These are phyloP conservation scores for Lentinula guzmanii DNA, from an alignment of 768 basidiomycete genomes.

Conservation along the genomic window DNA sequence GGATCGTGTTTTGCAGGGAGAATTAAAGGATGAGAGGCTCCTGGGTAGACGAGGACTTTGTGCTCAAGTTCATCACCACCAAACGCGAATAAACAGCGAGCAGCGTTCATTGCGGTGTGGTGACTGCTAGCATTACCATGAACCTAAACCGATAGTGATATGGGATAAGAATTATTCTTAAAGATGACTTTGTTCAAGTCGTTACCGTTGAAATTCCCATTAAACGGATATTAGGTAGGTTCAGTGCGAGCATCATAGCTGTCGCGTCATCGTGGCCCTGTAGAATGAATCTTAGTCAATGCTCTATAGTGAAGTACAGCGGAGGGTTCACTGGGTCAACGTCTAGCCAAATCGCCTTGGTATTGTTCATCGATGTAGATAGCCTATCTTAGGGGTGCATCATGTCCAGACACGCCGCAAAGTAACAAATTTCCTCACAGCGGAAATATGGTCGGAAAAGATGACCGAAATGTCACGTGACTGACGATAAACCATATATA, in stretches of 20 bases:
- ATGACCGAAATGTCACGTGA: too few relatives aligned
- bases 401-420: too few relatives aligned
- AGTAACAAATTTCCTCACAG: too few relatives aligned
- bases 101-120: conserved; percentile 66
- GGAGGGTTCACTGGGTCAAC: conserved; percentile 51
- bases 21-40: conserved; percentile 66
- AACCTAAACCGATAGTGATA: conserved; percentile 36
- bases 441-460: too few relatives aligned
- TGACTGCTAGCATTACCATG: conserved; percentile 73
- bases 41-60: conserved; percentile 65
- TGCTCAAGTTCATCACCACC: conserved; percentile 47
- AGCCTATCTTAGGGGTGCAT: background rate
- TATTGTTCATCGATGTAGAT: background rate
- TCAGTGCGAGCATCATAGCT: conserved; percentile 72
- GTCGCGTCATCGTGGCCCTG: conserved; percentile 90
- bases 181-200: background rate
- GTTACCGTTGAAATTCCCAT: conserved; percentile 81
- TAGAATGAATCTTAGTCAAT: conserved; percentile 3
- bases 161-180: too few relatives aligned
- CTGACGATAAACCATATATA: too few relatives aligned
- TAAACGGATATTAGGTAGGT: conserved; percentile 58
- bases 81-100: conserved; percentile 71
- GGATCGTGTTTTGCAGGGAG: conserved; percentile 57
- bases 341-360: conserved; percentile 50
- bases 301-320: background rate